Evolutionary conservation across 2,329 filamentous ascomycete species (phyloP).

Genomic region (Fragosphaeria purpurea): DNA sequence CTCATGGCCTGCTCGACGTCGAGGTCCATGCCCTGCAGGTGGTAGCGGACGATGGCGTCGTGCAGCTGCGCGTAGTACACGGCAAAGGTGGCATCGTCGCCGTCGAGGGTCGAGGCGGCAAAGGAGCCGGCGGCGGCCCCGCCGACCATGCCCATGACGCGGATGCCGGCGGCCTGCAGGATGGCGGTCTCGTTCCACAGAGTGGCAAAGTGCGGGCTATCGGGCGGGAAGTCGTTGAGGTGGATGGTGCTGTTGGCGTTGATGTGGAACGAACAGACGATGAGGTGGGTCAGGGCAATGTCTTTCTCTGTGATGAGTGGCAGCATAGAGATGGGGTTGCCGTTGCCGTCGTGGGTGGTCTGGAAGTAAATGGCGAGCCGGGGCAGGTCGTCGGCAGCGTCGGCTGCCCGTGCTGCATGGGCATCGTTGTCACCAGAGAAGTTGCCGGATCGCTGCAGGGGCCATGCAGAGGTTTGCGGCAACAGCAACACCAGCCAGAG

Average conservation of each 20-base stretch:
- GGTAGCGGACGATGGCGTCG: constrained; percentile 45
- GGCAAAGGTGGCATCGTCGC: constrained; percentile 26
- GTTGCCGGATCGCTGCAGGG: no score
- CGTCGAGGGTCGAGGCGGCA: constrained; percentile 39
- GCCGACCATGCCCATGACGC: constrained; percentile 77
- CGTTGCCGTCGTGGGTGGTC: not conserved
- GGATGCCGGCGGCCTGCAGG: constrained; percentile 64
- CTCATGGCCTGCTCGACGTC: constrained; percentile 68
- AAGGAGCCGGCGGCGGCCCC: constrained; percentile 73
- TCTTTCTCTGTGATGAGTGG: constrained; percentile 37
- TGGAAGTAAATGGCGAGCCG: constrained; percentile 45
- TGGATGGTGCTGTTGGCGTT: constrained; percentile 60
- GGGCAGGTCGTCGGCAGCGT: constrained; percentile 16
- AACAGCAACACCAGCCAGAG: no score
- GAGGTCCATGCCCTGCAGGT: constrained; percentile 57
- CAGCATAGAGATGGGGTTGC: constrained; percentile 39
- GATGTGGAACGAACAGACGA: constrained; percentile 78
- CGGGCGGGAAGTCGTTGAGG: constrained; percentile 69
- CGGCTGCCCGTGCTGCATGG: no score
- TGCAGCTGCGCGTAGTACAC: constrained; percentile 57
- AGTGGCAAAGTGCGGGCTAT: constrained; percentile 55
- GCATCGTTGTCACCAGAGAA: no score
- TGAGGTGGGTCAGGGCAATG: constrained; percentile 63
- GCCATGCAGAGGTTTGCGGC: no score
- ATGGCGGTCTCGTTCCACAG: constrained; percentile 70